These are phyloP conservation scores for Dioscorea dumetorum DNA, from an alignment of 106 monocot genomes.

Conservation along the genomic window DNA sequence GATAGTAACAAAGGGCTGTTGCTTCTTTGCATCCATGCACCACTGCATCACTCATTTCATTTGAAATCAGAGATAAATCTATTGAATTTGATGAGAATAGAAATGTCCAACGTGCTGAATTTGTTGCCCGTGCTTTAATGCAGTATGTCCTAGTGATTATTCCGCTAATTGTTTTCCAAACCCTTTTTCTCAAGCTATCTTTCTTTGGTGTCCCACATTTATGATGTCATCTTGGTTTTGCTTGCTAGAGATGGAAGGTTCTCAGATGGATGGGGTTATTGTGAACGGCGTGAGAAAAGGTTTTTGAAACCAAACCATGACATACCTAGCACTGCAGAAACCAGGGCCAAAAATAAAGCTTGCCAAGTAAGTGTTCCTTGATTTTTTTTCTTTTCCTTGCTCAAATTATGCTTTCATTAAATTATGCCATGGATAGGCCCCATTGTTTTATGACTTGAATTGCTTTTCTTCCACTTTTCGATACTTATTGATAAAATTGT, in stretches of 20 bases:
- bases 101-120: slow-evolving; percentile 88
- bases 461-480: too few species aligned
- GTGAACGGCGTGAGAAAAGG: slow-evolving; percentile 76
- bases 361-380: slow-evolving; percentile 54
- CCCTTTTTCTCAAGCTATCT: too few species aligned
- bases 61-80: slow-evolving; percentile 82
- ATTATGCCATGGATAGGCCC: neutral
- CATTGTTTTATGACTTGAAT: too few species aligned
- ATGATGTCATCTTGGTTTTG: neutral
- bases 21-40: too few species aligned
- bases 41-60: too few species aligned
- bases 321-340: slow-evolving; percentile 98
- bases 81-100: slow-evolving; percentile 90
- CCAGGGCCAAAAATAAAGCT: slow-evolving; percentile 96
- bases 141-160: slow-evolving; percentile 53
- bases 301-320: slow-evolving; percentile 88
- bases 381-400: neutral
- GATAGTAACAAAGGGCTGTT: too few species aligned
- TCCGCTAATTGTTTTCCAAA: too few species aligned
- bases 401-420: neutral
- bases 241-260: slow-evolving; percentile 73
- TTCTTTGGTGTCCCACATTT: too few species aligned
- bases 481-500: too few species aligned
- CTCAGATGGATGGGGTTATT: slow-evolving; percentile 93
- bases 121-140: slow-evolving; percentile 84